Base-by-base conservation (phyloP, 345 rosid genomes). In the Cardamine resedifolia region DNA sequence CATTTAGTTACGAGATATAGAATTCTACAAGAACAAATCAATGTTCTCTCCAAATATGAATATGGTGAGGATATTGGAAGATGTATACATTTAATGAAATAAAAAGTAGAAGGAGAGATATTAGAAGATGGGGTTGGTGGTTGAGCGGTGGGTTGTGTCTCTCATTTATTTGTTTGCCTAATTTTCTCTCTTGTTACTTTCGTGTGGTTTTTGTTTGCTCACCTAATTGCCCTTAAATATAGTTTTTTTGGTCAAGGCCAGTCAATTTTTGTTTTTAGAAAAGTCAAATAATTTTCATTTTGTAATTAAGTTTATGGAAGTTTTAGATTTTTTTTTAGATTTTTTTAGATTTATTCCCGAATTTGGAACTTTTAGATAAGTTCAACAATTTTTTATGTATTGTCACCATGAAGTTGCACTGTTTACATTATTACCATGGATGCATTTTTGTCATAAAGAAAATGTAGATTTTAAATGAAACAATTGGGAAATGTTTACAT, bases 91-190 rank as follows among this genome's bases (percentile, higher is more conserved):
- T 58, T 26, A 18, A 51, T 27, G 73, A 39, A 58, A 47, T 36
- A 14, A 23, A 59, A 31, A 14, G 49, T 48, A 24, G 27, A 51
- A 39, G 20, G 10, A 2, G 16, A 56, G 33, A 45, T 19, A 66
- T 57, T 26, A 66, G 3, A 66, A 66, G 12, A 19, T 39, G 51
- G 58, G 16, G 16, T 15, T 38, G 75, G 75, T 76, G 5, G 79
- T 38, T 76, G 79, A 55, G 23, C 47, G 65, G 75, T 75, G 30
- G 64, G 73, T 43, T 75, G 31, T 43, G 45, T 41, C 43, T 27
- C 30, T 64, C 60, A 76, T 76, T 70, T 76, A 56, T 70, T 70
- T 53, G 79, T 64, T 76, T 70, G 48, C 79, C 75, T 64, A 64
- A 64, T 36, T 64, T 36, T 47, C 33, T 63, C 55, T 64, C 67